phyloP scores from a whole-genome alignment of 768 basidiomycete genomes.

The Lactarius deliciosus region DNA sequence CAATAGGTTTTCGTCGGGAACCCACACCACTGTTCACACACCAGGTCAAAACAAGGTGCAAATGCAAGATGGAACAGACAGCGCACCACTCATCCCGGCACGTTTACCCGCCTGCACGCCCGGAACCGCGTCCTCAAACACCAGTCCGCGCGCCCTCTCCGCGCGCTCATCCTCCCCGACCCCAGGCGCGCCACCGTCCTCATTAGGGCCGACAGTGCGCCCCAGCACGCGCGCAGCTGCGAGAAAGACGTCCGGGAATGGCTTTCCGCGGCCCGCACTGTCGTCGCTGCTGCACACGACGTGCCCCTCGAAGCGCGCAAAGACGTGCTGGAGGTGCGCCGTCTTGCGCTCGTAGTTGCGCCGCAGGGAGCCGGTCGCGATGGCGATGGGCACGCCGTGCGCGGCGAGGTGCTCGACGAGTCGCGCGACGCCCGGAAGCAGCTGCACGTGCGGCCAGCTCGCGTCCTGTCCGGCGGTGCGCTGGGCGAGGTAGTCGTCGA shows the following conservation, averaged over 20 bases:
- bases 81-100: conserved; percentile 82
- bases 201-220: conserved; percentile 52
- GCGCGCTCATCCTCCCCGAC: conserved; percentile 39
- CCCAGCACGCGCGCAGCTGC: conserved; percentile 63
- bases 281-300: conserved; percentile 71
- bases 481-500: conserved; percentile 57
- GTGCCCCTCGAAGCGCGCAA: conserved; percentile 59
- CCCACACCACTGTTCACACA: conserved; percentile 66
- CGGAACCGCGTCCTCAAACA: conserved; percentile 80
- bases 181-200: conserved; percentile 38
- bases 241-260: conserved; percentile 79
- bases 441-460: conserved; percentile 66
- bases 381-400: conserved; percentile 71
- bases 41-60: not conserved
- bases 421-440: conserved; percentile 70
- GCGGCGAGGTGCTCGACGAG: conserved; percentile 70
- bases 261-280: conserved; percentile 56
- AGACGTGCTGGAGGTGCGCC: conserved; percentile 54
- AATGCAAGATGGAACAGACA: not conserved
- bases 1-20: conserved; percentile 72
- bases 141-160: conserved; percentile 63
- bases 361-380: conserved; percentile 74
- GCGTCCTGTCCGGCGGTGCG: conserved; percentile 58
- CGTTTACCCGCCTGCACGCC: conserved; percentile 80
- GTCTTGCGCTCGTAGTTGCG: conserved; percentile 71